Conservation (phyloP, 345 rosid genomes). For the Carallia pectinifolia region DNA sequence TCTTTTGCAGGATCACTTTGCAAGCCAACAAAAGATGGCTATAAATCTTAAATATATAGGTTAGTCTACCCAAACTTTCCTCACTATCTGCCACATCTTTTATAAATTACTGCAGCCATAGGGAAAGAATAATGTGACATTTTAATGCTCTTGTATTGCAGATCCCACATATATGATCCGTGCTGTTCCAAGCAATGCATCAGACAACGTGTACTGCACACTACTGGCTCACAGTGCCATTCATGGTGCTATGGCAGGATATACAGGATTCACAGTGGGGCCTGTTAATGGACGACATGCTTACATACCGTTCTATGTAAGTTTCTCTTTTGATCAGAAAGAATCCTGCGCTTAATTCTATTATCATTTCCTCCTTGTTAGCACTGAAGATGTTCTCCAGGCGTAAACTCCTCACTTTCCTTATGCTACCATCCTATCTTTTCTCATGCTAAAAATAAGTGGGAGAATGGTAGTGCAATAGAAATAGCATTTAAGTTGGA, state of each 20-base stretch:
- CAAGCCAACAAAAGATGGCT: slow-evolving; percentile 9
- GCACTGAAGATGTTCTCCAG: too few species aligned
- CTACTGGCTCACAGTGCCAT: slow-evolving; percentile 27
- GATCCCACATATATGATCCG: slow-evolving; percentile 29
- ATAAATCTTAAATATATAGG: slow-evolving; percentile 27
- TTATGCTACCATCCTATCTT: too few species aligned
- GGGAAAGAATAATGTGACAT: background rate
- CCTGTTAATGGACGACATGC: slow-evolving; percentile 25
- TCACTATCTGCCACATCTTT: background rate
- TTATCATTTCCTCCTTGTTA: too few species aligned
- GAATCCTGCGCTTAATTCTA: too few species aligned
- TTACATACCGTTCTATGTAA: slow-evolving; percentile 18
- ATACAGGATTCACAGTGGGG: slow-evolving; percentile 24
- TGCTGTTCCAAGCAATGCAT: slow-evolving; percentile 24
- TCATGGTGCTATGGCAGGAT: slow-evolving; percentile 30
- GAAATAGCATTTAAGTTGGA: too few species aligned
- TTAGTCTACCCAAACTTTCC: background rate
- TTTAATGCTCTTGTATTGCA: background rate
- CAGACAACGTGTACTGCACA: slow-evolving; percentile 24
- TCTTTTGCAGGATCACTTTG: slow-evolving; percentile 25
- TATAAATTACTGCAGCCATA: background rate
- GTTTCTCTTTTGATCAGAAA: background rate
- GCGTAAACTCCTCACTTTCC: too few species aligned
- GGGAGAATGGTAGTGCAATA: too few species aligned
- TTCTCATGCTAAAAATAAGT: too few species aligned